These are phyloP conservation scores for Spergularia azorica DNA, from an alignment of 179 eudicot species.

Conservation along the genomic window DNA sequence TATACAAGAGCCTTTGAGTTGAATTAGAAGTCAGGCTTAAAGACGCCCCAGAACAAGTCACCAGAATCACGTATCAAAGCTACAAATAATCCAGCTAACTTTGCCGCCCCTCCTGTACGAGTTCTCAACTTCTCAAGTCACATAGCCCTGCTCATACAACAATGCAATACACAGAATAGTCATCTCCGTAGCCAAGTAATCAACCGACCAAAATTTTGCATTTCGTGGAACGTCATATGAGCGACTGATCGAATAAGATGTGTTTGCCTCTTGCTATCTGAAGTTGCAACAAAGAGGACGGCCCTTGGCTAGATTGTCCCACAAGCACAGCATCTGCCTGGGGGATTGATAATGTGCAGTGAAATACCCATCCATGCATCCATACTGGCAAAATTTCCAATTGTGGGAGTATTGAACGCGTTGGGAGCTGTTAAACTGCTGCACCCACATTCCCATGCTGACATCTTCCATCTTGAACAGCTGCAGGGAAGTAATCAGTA, in stretches of 20 bases:
- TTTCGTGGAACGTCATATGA: not conserved
- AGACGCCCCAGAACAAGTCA: not conserved
- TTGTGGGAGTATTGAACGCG: conserved; percentile 80
- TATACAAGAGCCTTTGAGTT: not conserved
- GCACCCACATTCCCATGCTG: conserved; percentile 99
- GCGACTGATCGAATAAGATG: not conserved
- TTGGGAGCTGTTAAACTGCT: conserved; percentile 81
- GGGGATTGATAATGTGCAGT: conserved; percentile 99
- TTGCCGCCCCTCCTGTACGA: not conserved
- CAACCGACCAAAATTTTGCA: conserved; percentile 9
- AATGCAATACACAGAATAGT: not conserved
- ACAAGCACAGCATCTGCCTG: conserved; percentile 82
- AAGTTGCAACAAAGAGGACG: conserved; percentile 83
- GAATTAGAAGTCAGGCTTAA: not conserved
- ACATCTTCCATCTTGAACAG: conserved; percentile 99
- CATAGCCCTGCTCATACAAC: not conserved
- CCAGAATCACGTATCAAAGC: not conserved
- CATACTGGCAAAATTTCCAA: conserved; percentile 94
- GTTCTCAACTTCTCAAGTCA: not conserved
- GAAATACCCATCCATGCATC: conserved; percentile 85
- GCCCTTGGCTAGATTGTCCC: conserved; percentile 76
- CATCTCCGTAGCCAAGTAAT: not conserved
- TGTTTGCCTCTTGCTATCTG: conserved; percentile 26
- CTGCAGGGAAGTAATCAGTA: conserved; percentile 37
- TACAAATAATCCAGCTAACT: not conserved